These are phyloP conservation scores for Wickerhamiella shivajii DNA, from an alignment of 805 yeast genomes.

Conservation along the genomic window DNA sequence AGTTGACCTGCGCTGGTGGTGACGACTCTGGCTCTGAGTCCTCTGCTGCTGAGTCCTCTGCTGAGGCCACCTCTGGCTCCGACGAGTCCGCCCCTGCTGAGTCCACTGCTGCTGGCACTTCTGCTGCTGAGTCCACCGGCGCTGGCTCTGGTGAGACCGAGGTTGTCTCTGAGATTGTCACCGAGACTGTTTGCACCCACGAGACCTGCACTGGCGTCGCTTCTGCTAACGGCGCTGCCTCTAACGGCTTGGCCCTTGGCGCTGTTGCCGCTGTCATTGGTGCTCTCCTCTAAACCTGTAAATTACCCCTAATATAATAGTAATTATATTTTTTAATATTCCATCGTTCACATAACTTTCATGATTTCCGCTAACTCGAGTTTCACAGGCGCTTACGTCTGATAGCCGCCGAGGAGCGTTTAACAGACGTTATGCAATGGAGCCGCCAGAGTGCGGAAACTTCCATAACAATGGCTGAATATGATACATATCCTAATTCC, in stretches of 20 bases:
- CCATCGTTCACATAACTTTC: no score
- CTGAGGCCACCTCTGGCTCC: conserved; percentile 6
- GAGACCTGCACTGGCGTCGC: conserved; percentile 7
- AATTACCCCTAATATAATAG: no score
- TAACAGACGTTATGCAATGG: no score
- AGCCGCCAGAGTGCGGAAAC: no score
- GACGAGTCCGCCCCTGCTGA: conserved; percentile 6
- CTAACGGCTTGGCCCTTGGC: conserved; percentile 2
- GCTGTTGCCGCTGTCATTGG: conserved; percentile 6
- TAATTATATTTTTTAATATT: no score
- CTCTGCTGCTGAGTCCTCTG: conserved; percentile 6
- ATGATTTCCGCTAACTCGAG: no score
- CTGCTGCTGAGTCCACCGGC: conserved; percentile 5
- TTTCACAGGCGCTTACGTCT: no score
- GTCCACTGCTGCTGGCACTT: conserved; percentile 9
- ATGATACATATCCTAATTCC: no score
- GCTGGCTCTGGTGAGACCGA: neutral
- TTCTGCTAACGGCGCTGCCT: conserved; percentile 8
- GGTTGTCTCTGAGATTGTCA: conserved; percentile 7
- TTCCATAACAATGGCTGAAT: no score
- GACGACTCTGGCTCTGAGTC: conserved; percentile 7
- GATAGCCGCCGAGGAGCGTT: no score
- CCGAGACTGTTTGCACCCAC: conserved; percentile 8
- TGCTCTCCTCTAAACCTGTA: conserved; percentile 7
- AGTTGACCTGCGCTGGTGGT: conserved; percentile 7